Evolutionary conservation across 306 rosid genomes (phyloP).

Genomic region (Cucurbita pepo): DNA sequence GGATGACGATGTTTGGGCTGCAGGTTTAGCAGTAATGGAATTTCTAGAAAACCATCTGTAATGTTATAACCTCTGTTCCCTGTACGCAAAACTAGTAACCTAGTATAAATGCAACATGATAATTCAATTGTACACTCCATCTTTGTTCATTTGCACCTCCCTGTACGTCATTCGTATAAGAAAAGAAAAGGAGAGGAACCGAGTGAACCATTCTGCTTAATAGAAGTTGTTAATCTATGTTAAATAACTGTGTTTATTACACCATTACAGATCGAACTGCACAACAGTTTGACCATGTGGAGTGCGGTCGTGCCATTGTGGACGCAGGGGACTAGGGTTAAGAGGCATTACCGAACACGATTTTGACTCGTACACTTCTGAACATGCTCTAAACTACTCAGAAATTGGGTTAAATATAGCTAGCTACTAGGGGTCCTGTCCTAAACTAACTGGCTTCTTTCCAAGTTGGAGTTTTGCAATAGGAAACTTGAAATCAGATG

Average conservation of each 20-base stretch:
- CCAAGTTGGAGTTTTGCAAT: background rate
- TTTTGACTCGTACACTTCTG: background rate
- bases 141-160: background rate
- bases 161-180: no score
- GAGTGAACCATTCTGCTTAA: background rate
- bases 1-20: constrained; percentile 77
- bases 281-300: background rate
- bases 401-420: background rate
- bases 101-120: background rate
- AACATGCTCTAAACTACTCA: background rate
- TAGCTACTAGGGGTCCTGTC: background rate
- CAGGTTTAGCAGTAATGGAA: constrained; percentile 53
- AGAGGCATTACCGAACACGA: no score
- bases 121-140: constrained; percentile 2
- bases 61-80: background rate
- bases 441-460: background rate
- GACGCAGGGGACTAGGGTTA: background rate
- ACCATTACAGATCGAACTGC: background rate
- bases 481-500: background rate
- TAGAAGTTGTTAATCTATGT: background rate
- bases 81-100: background rate
- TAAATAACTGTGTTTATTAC: background rate
- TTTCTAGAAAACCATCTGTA: constrained; percentile 42
- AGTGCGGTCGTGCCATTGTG: background rate
- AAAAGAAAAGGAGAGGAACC: background rate